These are phyloP conservation scores for Gnomoniopsis smithogilvyi DNA, from an alignment of 2,329 filamentous ascomycete genomes.

Conservation along the genomic window DNA sequence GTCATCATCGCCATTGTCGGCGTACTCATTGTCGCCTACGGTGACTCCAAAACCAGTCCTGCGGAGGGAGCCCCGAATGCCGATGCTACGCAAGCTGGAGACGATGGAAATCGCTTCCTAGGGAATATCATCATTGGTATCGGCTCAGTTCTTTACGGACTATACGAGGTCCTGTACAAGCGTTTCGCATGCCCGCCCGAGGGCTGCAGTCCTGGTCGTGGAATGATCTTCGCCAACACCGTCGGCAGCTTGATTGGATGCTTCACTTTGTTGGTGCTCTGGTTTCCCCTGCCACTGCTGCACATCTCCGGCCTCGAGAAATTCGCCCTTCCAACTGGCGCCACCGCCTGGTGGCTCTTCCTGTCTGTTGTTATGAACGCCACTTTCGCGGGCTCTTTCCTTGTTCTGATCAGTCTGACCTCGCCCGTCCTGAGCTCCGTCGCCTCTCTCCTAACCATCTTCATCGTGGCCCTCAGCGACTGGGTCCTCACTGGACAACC, in stretches of 20 bases:
- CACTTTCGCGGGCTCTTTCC: conserved; percentile 86
- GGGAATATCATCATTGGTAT: conserved; percentile 91
- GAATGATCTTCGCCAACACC: conserved; percentile 92
- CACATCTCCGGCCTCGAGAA: conserved; percentile 75
- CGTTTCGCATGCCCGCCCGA: conserved; percentile 89
- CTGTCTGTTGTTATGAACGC: conserved; percentile 85
- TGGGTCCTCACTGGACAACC: conserved; percentile 79
- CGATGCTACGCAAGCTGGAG: not conserved
- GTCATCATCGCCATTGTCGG: conserved; percentile 85
- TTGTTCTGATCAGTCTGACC: conserved; percentile 89
- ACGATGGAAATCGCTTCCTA: conserved; percentile 60
- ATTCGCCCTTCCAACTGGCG: conserved; percentile 77
- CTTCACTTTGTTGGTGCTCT: conserved; percentile 84
- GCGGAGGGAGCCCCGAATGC: conserved; percentile 21
- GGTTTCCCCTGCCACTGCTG: conserved; percentile 85
- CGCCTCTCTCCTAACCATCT: conserved; percentile 91
- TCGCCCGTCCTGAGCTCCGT: conserved; percentile 91
- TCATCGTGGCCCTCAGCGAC: conserved; percentile 90
- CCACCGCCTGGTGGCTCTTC: conserved; percentile 75
- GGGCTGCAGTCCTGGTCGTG: conserved; percentile 77
- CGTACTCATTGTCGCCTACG: conserved; percentile 93
- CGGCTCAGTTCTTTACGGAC: conserved; percentile 88
- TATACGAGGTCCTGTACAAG: conserved; percentile 98
- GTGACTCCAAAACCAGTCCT: conserved; percentile 57
- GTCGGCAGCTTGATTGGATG: conserved; percentile 83